A percentile compares a stretch with the other conserved stretches of the same genome.
Conservation (phyloP, 1,284 basidiomycete genomes). For the Malassezia vespertilionis region DNA sequence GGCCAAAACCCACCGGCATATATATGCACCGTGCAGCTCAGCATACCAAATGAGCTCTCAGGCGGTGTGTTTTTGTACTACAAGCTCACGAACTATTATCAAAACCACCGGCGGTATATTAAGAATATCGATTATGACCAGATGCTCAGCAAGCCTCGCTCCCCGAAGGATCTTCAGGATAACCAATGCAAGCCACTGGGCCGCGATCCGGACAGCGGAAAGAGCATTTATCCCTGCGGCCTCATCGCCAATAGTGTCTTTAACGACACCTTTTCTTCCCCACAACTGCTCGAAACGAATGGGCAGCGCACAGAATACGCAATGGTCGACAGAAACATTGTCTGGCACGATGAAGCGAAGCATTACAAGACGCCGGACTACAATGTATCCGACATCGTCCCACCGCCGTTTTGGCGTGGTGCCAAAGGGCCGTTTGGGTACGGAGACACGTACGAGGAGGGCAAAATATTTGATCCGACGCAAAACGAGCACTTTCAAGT, state of each 20-base stretch:
- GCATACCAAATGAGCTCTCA: slow-evolving; percentile 64
- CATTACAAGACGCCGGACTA: slow-evolving; percentile 58
- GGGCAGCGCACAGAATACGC: slow-evolving; percentile 53
- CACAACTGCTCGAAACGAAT: slow-evolving; percentile 54
- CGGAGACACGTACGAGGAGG: slow-evolving; percentile 63
- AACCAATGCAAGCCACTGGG: slow-evolving; percentile 85
- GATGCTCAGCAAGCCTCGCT: slow-evolving; percentile 63
- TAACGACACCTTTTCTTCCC: slow-evolving; percentile 75
- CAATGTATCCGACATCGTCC: slow-evolving; percentile 58
- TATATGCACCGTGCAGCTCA: slow-evolving; percentile 39
- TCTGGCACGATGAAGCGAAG: slow-evolving; percentile 84
- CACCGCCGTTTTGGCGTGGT: slow-evolving; percentile 74
- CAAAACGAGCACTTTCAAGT: slow-evolving; percentile 91
- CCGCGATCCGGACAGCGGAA: slow-evolving; percentile 22
- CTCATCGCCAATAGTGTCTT: slow-evolving; percentile 96
- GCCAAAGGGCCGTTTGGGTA: slow-evolving; percentile 49
- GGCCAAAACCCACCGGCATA: slow-evolving; percentile 1
- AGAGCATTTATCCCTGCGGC: slow-evolving; percentile 71
- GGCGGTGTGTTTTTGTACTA: slow-evolving; percentile 85
- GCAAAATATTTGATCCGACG: slow-evolving; percentile 63
- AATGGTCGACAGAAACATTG: slow-evolving; percentile 72
- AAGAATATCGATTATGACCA: slow-evolving; percentile 79
- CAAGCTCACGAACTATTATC: slow-evolving; percentile 63
- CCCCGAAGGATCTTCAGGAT: slow-evolving; percentile 48
- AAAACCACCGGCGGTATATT: slow-evolving; percentile 96